Conservation (phyloP, 371 early-diverging fungal species). For the Lichtheimia corymbifera region DNA sequence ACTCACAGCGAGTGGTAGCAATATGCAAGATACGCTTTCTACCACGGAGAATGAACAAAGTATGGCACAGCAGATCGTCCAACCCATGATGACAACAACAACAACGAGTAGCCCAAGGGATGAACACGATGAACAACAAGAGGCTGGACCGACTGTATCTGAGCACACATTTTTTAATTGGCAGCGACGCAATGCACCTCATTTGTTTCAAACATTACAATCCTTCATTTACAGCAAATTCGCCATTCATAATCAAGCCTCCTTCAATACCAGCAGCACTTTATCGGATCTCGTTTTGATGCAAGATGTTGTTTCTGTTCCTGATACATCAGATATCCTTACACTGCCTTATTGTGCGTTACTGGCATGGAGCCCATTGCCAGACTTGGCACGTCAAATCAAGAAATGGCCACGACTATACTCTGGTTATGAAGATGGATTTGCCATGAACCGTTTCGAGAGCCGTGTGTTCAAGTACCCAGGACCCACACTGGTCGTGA, state of each 20-base stretch:
- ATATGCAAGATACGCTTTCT: not conserved
- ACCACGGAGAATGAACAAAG: not conserved
- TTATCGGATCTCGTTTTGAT: conserved; percentile 20
- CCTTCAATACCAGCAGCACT: conserved; percentile 14
- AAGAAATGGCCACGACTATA: conserved; percentile 53
- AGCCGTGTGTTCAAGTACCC: conserved; percentile 67
- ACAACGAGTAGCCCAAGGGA: too few species aligned
- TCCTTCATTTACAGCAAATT: conserved; percentile 55
- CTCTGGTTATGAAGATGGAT: conserved; percentile 57
- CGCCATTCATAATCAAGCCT: conserved; percentile 13
- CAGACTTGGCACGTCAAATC: conserved; percentile 24
- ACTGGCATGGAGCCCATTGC: conserved; percentile 48
- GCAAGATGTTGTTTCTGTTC: conserved; percentile 24
- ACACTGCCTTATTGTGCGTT: conserved; percentile 39
- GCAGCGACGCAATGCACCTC: conserved; percentile 48
- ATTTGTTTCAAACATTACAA: conserved; percentile 46
- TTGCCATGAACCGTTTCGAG: conserved; percentile 69
- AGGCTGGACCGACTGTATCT: conserved; percentile 11
- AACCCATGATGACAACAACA: not conserved
- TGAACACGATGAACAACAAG: not conserved
- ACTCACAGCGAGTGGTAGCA: not conserved
- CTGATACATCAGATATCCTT: conserved; percentile 38
- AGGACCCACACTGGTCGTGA: conserved; percentile 58
- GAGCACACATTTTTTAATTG: conserved; percentile 33
- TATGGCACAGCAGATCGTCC: not conserved